Percentiles rank a stretch among this genome's conserved stretches.
These are phyloP conservation scores for Colletotrichum spaethianum DNA, from an alignment of 2,329 filamentous ascomycete species.

Conservation along the genomic window DNA sequence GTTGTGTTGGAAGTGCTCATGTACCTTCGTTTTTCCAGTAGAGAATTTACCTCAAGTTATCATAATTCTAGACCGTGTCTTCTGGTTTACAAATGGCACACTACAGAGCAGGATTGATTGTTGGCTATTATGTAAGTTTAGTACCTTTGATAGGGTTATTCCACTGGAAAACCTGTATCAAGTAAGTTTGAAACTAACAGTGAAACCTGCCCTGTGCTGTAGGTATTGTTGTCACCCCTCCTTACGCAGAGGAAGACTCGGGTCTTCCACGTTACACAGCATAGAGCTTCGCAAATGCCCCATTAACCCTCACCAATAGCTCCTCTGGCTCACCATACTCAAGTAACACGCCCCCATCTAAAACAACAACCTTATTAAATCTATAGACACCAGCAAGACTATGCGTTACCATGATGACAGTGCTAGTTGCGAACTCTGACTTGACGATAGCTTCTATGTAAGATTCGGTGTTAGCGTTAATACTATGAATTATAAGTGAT, in stretches of 20 bases:
- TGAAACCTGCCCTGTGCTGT: constrained; percentile 20
- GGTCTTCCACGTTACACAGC: constrained; percentile 26
- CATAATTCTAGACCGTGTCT: no score
- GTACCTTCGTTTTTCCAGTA: constrained; percentile 4
- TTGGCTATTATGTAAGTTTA: constrained; percentile 13
- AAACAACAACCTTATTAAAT: constrained; percentile 24
- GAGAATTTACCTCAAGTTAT: no score
- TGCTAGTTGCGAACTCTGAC: constrained; percentile 26
- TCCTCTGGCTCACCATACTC: constrained; percentile 28
- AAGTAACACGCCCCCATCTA: constrained; percentile 27
- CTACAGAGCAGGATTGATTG: constrained; percentile 12
- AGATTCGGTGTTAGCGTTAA: constrained; percentile 22
- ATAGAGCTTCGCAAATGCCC: constrained; percentile 30
- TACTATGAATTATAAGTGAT: constrained; percentile 25
- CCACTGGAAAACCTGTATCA: constrained; percentile 12
- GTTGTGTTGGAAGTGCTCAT: constrained; percentile 2
- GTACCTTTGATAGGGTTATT: constrained; percentile 7
- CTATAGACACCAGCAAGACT: constrained; percentile 25
- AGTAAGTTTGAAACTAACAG: constrained; percentile 21
- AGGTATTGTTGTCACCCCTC: constrained; percentile 16
- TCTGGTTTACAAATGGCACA: constrained; percentile 14
- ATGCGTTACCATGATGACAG: constrained; percentile 27
- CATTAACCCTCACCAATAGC: constrained; percentile 29
- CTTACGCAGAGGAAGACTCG: constrained; percentile 27
- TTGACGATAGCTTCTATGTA: constrained; percentile 17